Percentiles rank a stretch among this genome's conserved stretches.
phyloP scores from a whole-genome alignment of 1,139 yeast genomes.

The Scheffersomyces titani region DNA sequence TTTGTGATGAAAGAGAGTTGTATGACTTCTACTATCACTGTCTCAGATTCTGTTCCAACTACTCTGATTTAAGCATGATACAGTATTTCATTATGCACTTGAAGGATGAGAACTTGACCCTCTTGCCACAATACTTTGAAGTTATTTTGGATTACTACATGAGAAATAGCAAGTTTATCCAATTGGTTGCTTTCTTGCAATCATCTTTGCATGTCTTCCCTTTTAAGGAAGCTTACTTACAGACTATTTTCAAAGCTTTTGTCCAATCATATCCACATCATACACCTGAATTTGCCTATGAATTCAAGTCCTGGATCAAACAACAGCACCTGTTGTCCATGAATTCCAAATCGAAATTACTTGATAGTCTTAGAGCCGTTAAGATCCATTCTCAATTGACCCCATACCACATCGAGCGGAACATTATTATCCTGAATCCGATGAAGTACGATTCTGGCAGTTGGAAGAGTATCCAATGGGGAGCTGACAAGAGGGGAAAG shows the following conservation, averaged over 20 bases:
- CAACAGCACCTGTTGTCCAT: conserved; percentile 5
- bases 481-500: conserved; percentile 15
- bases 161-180: conserved; percentile 26
- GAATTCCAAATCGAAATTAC: conserved; percentile 9
- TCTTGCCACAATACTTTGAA: conserved; percentile 17
- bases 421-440: conserved; percentile 13
- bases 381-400: conserved; percentile 30
- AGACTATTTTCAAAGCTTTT: conserved; percentile 30
- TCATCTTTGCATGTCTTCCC: conserved; percentile 16
- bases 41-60: conserved; percentile 18
- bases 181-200: conserved; percentile 25
- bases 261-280: conserved; percentile 36
- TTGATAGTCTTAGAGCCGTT: conserved; percentile 17
- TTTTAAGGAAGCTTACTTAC: conserved; percentile 23
- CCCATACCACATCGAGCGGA: conserved; percentile 28
- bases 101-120: conserved; percentile 22
- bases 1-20: conserved; percentile 12
- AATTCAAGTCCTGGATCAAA: conserved; percentile 27
- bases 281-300: conserved; percentile 24
- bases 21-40: conserved; percentile 19
- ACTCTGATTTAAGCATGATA: conserved; percentile 21
- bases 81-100: conserved; percentile 25
- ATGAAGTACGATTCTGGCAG: conserved; percentile 20
- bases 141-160: conserved; percentile 25
- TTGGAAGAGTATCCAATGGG: conserved; percentile 22